A percentile compares a stretch with the other conserved stretches of the same genome.
These are phyloP conservation scores for Tuber borchii DNA, from an alignment of 495 filamentous ascomycete genomes.

Conservation along the genomic window DNA sequence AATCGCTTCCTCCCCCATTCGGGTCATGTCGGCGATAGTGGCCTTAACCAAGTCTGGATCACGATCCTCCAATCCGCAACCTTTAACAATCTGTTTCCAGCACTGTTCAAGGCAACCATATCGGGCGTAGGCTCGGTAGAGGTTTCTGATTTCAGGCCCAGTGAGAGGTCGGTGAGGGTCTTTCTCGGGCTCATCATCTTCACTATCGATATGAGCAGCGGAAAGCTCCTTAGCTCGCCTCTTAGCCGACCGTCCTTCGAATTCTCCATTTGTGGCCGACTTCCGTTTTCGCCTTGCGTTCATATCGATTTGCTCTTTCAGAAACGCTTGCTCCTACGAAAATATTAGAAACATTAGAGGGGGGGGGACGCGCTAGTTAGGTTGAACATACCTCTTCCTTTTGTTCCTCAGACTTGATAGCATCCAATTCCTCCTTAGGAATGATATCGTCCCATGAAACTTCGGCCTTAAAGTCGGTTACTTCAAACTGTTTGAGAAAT, in stretches of 20 bases:
- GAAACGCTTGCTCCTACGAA: slow-evolving; percentile 63
- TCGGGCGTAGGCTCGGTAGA: slow-evolving; percentile 77
- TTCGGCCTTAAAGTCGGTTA: slow-evolving; percentile 62
- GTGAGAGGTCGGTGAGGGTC: slow-evolving; percentile 81
- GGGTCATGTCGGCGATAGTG: slow-evolving; percentile 52
- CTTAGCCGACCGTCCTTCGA: slow-evolving; percentile 86
- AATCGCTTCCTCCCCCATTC: slow-evolving; percentile 36
- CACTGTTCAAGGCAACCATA: slow-evolving; percentile 84
- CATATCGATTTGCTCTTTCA: slow-evolving; percentile 73
- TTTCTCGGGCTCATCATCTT: slow-evolving; percentile 45
- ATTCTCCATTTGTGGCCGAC: slow-evolving; percentile 55
- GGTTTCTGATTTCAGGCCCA: slow-evolving; percentile 84
- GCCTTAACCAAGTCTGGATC: slow-evolving; percentile 68
- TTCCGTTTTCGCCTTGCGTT: slow-evolving; percentile 81
- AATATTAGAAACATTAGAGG: slow-evolving; percentile 11
- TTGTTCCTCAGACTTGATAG: slow-evolving; percentile 82
- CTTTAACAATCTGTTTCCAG: slow-evolving; percentile 73
- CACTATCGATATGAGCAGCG: slow-evolving; percentile 57
- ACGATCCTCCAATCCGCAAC: slow-evolving; percentile 72
- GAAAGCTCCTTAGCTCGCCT: slow-evolving; percentile 68
- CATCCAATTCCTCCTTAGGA: slow-evolving; percentile 80
- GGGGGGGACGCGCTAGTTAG: background rate
- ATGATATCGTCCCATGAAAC: slow-evolving; percentile 98
- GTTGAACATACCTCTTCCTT: slow-evolving; percentile 45
- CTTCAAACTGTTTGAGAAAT: slow-evolving; percentile 73